phyloP scores from a whole-genome alignment of 371 early-diverging fungal genomes.

The Encephalitozoon intestinalis region DNA sequence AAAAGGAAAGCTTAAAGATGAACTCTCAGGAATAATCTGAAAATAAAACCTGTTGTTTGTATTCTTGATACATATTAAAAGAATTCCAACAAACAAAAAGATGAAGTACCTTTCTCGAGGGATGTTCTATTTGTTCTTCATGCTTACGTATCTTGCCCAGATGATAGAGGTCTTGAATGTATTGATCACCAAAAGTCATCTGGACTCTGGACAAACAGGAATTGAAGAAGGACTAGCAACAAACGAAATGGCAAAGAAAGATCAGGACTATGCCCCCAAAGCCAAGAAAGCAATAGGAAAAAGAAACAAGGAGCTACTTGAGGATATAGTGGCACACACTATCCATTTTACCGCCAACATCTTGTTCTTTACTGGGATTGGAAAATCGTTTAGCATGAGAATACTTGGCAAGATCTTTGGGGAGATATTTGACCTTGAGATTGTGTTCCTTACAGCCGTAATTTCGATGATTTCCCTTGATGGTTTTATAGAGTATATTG shows the following conservation, averaged over 20 bases:
- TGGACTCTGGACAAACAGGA: slow-evolving; percentile 16
- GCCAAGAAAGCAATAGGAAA: background rate
- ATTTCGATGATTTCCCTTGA: background rate
- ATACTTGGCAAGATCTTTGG: background rate
- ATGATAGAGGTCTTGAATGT: slow-evolving; percentile 18
- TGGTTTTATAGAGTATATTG: background rate
- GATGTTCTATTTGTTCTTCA: slow-evolving; percentile 12
- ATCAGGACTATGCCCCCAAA: background rate
- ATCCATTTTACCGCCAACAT: background rate
- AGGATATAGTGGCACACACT: background rate
- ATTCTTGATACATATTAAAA: background rate
- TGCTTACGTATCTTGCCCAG: slow-evolving; percentile 16
- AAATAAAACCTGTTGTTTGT: background rate
- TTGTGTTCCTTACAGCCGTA: background rate
- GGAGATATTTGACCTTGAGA: background rate
- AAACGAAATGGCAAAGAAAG: slow-evolving; percentile 13
- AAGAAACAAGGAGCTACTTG: background rate
- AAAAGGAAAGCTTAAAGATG: slow-evolving; percentile 26
- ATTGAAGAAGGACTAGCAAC: slow-evolving; percentile 19
- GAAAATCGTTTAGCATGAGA: background rate
- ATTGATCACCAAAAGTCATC: background rate
- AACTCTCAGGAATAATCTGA: background rate
- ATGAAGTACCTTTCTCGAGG: slow-evolving; percentile 26
- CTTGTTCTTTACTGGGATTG: background rate
- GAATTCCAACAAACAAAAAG: background rate